A percentile compares a stretch with the other conserved stretches of the same genome.
Conservation (phyloP, 2,329 filamentous ascomycete species). For the Zymoseptoria passerinii region DNA sequence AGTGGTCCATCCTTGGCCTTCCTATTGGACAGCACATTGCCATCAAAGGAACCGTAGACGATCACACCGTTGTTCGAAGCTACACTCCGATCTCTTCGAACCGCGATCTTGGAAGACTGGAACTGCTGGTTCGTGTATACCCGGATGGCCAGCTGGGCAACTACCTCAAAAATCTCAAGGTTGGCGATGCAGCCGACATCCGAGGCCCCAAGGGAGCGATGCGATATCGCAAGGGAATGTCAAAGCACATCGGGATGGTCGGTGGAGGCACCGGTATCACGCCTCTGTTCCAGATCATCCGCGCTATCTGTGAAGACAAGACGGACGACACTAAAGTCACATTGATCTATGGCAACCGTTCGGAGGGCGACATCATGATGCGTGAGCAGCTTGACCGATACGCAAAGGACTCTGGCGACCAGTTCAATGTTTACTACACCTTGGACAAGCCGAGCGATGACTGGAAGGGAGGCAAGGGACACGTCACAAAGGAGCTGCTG, state of each 20-base stretch:
- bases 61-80: constrained; percentile 13
- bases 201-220: constrained; percentile 52
- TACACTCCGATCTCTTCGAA: constrained; percentile 28
- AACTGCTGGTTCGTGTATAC: constrained; percentile 47
- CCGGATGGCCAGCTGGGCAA: constrained; percentile 38
- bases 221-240: constrained; percentile 40
- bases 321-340: constrained; percentile 49
- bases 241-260: constrained; percentile 47
- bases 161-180: constrained; percentile 41
- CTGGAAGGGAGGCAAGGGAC: constrained; percentile 46
- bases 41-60: constrained; percentile 22
- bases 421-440: constrained; percentile 50
- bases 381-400: constrained; percentile 48
- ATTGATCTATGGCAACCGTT: constrained; percentile 52
- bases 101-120: constrained; percentile 36
- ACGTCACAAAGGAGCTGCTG: constrained; percentile 46
- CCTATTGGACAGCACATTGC: constrained; percentile 31
- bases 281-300: constrained; percentile 55
- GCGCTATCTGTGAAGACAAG: constrained; percentile 55
- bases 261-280: constrained; percentile 47
- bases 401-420: constrained; percentile 39
- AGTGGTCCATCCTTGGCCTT: constrained; percentile 24
- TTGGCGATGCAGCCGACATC: constrained; percentile 44
- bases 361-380: constrained; percentile 53
- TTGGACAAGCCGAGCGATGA: constrained; percentile 40